Evolutionary conservation across 176 grass and related monocot species (phyloP).

Genomic region (Cenchrus fungigraminus): DNA sequence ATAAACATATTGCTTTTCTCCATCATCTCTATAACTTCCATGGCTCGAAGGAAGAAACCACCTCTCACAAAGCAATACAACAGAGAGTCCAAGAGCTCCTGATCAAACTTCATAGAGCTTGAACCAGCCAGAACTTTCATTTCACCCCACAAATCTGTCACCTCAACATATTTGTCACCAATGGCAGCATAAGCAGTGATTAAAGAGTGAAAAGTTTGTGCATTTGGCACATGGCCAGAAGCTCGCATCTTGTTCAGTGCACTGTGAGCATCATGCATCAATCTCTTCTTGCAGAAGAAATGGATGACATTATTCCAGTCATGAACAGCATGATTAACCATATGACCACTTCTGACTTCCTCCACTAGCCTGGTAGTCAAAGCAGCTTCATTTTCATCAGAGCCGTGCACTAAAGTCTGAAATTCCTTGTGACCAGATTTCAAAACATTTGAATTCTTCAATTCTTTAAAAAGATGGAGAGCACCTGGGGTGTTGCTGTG

Average conservation of each 20-base stretch:
- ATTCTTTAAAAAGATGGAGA: constrained; percentile 64
- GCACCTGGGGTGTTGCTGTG: constrained; percentile 61
- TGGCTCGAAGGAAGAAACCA: constrained; percentile 92
- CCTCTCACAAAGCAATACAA: constrained; percentile 97
- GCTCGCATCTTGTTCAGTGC: constrained; percentile 82
- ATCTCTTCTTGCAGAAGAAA: constrained; percentile 93
- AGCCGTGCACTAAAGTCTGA: constrained; percentile 44
- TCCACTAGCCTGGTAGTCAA: constrained; percentile 73
- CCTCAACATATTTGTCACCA: constrained; percentile 85
- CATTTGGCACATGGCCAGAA: constrained; percentile 79
- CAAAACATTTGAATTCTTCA: constrained; percentile 63
- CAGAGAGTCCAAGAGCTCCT: constrained; percentile 85
- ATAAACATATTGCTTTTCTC: constrained; percentile 75
- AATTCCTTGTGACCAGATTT: constrained; percentile 57
- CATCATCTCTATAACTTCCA: constrained; percentile 94
- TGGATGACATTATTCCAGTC: constrained; percentile 94
- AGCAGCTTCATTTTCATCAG: constrained; percentile 50
- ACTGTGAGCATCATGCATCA: constrained; percentile 89
- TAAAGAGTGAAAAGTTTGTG: constrained; percentile 78
- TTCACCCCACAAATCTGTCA: constrained; percentile 93
- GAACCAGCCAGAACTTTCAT: constrained; percentile 78
- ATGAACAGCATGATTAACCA: constrained; percentile 64
- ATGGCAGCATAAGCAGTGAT: constrained; percentile 79
- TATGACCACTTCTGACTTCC: constrained; percentile 69
- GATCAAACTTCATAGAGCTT: constrained; percentile 76